These are phyloP conservation scores for Davidsoniella australis DNA, from an alignment of 2,329 filamentous ascomycete species.

Conservation along the genomic window DNA sequence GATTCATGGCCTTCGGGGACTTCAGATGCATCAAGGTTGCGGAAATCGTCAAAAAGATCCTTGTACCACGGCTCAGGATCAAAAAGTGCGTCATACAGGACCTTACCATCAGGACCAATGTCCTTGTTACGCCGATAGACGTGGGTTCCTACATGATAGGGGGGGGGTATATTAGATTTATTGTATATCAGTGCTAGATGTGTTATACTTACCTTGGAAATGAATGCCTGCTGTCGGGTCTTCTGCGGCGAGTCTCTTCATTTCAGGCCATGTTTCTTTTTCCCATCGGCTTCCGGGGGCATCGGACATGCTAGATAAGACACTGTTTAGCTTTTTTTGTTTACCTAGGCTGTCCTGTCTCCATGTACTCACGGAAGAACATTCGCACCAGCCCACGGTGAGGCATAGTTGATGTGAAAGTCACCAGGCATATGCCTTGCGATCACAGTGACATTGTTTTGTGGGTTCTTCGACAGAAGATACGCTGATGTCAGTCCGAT, in stretches of 20 bases:
- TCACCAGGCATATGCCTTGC: constrained; percentile 90
- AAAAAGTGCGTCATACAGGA: constrained; percentile 47
- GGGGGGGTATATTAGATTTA: no score
- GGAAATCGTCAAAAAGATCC: constrained; percentile 53
- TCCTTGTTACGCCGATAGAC: constrained; percentile 47
- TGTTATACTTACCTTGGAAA: constrained; percentile 40
- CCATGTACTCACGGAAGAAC: constrained; percentile 44
- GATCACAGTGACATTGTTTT: constrained; percentile 45
- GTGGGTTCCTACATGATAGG: constrained; percentile 23
- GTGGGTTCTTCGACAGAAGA: constrained; percentile 27
- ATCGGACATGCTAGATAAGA: constrained; percentile 25
- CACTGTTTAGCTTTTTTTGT: background rate
- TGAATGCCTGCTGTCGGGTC: constrained; percentile 67
- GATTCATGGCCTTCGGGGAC: constrained; percentile 51
- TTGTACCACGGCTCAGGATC: constrained; percentile 57
- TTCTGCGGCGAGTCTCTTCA: constrained; percentile 42
- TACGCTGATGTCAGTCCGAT: constrained; percentile 34
- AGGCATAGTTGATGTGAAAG: constrained; percentile 80
- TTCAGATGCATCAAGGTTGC: constrained; percentile 37
- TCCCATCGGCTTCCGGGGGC: constrained; percentile 37
- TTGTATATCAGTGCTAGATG: background rate
- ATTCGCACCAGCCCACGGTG: constrained; percentile 78
- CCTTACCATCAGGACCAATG: constrained; percentile 18
- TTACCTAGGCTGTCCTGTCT: background rate
- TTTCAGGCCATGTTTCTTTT: constrained; percentile 43